A percentile compares a stretch with the other conserved stretches of the same genome.
Conservation (phyloP, 2,329 filamentous ascomycete genomes). For the Xylaria digitata region DNA sequence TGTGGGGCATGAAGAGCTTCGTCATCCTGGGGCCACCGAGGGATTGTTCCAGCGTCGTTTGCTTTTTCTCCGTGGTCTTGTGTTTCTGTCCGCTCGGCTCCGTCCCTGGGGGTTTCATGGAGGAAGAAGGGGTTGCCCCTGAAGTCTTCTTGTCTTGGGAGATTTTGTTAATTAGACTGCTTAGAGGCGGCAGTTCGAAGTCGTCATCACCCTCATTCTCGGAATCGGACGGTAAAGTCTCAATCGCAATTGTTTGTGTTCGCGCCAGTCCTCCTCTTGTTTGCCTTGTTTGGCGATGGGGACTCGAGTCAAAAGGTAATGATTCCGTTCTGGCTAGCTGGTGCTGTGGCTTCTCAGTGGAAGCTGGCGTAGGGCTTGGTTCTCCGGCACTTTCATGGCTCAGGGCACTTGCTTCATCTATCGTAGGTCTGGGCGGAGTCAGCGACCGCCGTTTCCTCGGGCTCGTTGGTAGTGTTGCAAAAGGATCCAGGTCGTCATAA, state of each 20-base stretch:
- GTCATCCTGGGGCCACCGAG: constrained; percentile 47
- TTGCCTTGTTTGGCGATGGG: constrained; percentile 7
- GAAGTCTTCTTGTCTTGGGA: constrained; percentile 2
- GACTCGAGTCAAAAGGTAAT: constrained; percentile 39
- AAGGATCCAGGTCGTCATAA: not conserved
- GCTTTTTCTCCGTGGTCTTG: constrained; percentile 34
- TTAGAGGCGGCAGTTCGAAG: constrained; percentile 45
- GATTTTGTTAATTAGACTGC: constrained; percentile 33
- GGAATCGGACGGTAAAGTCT: constrained; percentile 36
- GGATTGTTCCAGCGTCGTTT: constrained; percentile 36
- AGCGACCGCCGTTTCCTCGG: constrained; percentile 34
- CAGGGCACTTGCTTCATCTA: constrained; percentile 11
- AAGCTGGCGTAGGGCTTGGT: constrained; percentile 37
- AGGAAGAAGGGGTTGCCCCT: not conserved
- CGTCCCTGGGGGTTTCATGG: not conserved
- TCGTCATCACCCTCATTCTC: constrained; percentile 41
- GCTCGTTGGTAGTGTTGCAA: constrained; percentile 30
- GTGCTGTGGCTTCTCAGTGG: constrained; percentile 38
- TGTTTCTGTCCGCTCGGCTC: not conserved
- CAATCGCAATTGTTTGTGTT: constrained; percentile 42
- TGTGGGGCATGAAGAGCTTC: constrained; percentile 55
- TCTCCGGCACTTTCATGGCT: constrained; percentile 15
- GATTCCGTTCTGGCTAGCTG: constrained; percentile 49
- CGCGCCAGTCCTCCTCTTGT: constrained; percentile 36
- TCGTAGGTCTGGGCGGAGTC: constrained; percentile 34